phyloP scores from a whole-genome alignment of 192 early-diverging fungal species.

The Martensiomyces pterosporus region DNA sequence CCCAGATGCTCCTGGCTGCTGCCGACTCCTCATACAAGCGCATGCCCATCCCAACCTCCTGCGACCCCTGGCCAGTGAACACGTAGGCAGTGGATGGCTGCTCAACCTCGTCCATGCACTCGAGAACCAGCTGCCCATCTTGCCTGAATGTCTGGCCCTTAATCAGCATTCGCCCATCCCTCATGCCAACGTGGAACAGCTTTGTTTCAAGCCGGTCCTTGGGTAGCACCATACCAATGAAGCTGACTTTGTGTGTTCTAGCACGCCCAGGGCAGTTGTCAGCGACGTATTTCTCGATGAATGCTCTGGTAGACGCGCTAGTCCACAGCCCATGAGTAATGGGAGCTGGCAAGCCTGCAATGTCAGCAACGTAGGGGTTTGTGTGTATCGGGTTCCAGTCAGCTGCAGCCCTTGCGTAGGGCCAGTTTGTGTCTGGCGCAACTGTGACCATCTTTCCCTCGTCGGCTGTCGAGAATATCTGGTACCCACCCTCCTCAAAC shows the following conservation, averaged over 20 bases:
- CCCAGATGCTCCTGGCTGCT: constrained; percentile 82
- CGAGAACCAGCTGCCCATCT: constrained; percentile 62
- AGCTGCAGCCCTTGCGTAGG: constrained; percentile 74
- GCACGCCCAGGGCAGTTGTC: constrained; percentile 81
- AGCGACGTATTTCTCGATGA: constrained; percentile 84
- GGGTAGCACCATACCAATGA: constrained; percentile 87
- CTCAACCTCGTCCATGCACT: constrained; percentile 82
- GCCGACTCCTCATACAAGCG: constrained; percentile 76
- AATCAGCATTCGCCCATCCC: constrained; percentile 88
- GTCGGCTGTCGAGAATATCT: background rate
- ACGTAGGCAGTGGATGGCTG: constrained; percentile 87
- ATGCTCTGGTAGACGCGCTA: constrained; percentile 81
- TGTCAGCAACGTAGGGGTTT: constrained; percentile 85
- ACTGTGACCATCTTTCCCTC: background rate
- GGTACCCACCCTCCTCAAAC: constrained; percentile 69
- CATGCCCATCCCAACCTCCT: constrained; percentile 96
- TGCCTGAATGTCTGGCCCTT: constrained; percentile 77
- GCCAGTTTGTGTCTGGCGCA: constrained; percentile 70
- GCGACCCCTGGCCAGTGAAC: constrained; percentile 97
- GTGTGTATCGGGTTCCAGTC: constrained; percentile 92
- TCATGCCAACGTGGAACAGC: constrained; percentile 88
- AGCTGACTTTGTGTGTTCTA: constrained; percentile 69
- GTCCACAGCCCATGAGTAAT: constrained; percentile 98
- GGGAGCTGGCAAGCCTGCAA: constrained; percentile 77
- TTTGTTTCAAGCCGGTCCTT: constrained; percentile 75